Base-by-base conservation (phyloP, 352 stramenopile genomes). In the Globisporangium lucens region DNA sequence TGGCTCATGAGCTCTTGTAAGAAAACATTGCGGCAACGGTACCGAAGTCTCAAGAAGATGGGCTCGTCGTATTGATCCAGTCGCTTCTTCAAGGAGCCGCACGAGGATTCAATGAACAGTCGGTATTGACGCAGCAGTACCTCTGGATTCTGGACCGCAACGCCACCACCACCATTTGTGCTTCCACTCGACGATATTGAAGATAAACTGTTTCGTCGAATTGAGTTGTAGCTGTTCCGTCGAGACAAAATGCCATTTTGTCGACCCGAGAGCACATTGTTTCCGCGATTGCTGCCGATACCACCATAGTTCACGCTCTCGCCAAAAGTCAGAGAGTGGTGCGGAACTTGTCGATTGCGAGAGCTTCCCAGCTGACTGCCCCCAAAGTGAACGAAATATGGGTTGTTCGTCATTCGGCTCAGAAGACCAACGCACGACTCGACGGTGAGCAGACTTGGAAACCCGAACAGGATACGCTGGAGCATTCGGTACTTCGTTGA, bases 1-100 rank as follows among this genome's bases (percentile, higher is more conserved):
- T 93, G 84, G 61, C 82, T 93, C 81, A 94, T 91, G 2, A 94
- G 68, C 60, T 94, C 86, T 75, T 94, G 86, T 57, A 94, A 70
- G 51, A 94, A 94, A 29, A 80, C 72, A 47, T 89, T 94, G 15
- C 85, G 82, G 55, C 86, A 91, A 56, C 86, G 79, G 56, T 89
- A 94, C 1, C 86, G 83, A 35, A 94, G 80, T 15, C 84, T 78
- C 36, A 94, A 63, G 59, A 83, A 93, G 12, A 89, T 68, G 1
- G 84, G 67, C 22, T 94, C 86, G 8, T 78, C 74, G 57, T 93
- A 90, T 33, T 88, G 71, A 51, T 82, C 74, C 35, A 93, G 73
- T 2, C 70, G 67, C 67, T 83, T 85, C 65, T 91, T 87, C n/a
- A 81, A 68, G 2, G 75, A 68, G 1, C 84, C 86, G 36, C 78